phyloP scores from a whole-genome alignment of 495 filamentous ascomycete species.

The Elaphomyces granulatus region DNA sequence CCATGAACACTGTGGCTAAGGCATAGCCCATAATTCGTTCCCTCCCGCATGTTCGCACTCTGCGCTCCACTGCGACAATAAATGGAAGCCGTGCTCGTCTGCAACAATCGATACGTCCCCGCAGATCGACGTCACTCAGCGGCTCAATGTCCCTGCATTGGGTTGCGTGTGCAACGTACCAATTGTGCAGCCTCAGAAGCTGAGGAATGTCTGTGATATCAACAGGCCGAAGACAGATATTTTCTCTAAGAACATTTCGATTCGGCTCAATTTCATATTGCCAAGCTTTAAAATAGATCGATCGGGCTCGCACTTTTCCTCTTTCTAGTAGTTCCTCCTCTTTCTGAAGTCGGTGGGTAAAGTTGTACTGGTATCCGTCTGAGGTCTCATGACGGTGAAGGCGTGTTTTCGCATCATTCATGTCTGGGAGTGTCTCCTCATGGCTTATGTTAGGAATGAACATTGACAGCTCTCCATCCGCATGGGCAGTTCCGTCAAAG shows the following conservation, averaged over 20 bases:
- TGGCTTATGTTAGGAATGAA: slow-evolving; percentile 14
- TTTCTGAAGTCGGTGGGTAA: slow-evolving; percentile 5
- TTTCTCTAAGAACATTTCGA: slow-evolving; percentile 24
- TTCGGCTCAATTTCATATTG: slow-evolving; percentile 6
- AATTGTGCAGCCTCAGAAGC: slow-evolving; percentile 38
- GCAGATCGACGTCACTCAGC: slow-evolving; percentile 19
- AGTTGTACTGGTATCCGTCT: slow-evolving; percentile 14
- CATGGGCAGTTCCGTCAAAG: slow-evolving; percentile 21
- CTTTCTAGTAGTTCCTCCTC: slow-evolving; percentile 8
- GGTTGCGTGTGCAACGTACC: slow-evolving; percentile 31
- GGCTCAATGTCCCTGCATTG: slow-evolving; percentile 20
- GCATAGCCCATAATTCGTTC: slow-evolving; percentile 41
- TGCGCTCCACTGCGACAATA: slow-evolving; percentile 25
- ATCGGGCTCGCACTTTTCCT: slow-evolving; percentile 2
- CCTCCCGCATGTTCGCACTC: not conserved
- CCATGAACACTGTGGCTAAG: slow-evolving; percentile 28
- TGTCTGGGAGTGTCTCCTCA: slow-evolving; percentile 7
- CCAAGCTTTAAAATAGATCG: slow-evolving; percentile 6
- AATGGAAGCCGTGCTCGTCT: slow-evolving; percentile 21
- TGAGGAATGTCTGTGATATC: slow-evolving; percentile 26
- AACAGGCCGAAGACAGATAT: slow-evolving; percentile 43
- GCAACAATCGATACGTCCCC: slow-evolving; percentile 19
- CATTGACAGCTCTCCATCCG: slow-evolving; percentile 17
- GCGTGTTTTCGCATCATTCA: slow-evolving; percentile 14
- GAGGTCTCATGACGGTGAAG: slow-evolving; percentile 22